These are phyloP conservation scores for Dictyostelium brefeldianum DNA, from an alignment of 78 protist genomes.

Conservation along the genomic window DNA sequence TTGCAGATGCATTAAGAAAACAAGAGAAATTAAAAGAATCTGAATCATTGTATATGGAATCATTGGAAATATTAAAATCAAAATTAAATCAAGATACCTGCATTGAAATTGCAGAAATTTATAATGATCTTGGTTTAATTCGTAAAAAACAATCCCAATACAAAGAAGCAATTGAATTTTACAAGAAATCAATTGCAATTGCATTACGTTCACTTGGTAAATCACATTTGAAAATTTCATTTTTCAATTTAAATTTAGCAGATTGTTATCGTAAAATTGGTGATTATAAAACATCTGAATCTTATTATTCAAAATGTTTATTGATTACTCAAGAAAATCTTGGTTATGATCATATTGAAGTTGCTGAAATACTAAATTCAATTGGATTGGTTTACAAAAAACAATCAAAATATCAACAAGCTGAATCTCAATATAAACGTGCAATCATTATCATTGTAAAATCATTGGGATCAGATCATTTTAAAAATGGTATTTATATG, in stretches of 20 bases:
- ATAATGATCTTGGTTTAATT: conserved; percentile 62
- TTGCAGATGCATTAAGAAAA: conserved; percentile 57
- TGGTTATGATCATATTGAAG: conserved; percentile 76
- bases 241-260: conserved; percentile 59
- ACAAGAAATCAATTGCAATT: conserved; percentile 49
- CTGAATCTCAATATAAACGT: conserved; percentile 71
- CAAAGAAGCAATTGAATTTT: conserved; percentile 53
- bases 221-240: conserved; percentile 44
- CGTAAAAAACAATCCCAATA: conserved; percentile 52
- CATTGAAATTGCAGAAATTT: conserved; percentile 63
- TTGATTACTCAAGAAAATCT: conserved; percentile 47
- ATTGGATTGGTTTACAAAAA: conserved; percentile 68
- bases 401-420: conserved; percentile 55
- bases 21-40: conserved; percentile 35
- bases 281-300: conserved; percentile 43
- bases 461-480: conserved; percentile 58
- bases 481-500: conserved; percentile 39
- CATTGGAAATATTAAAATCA: conserved; percentile 13
- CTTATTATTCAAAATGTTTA: conserved; percentile 21
- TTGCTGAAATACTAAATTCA: conserved; percentile 53
- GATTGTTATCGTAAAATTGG: conserved; percentile 66
- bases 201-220: conserved; percentile 35
- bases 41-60: not conserved
- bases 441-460: conserved; percentile 34
- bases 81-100: conserved; percentile 25